Percentiles rank a stretch among this genome's conserved stretches.
Conservation (phyloP, 345 rosid genomes). For the Isatis tinctoria region DNA sequence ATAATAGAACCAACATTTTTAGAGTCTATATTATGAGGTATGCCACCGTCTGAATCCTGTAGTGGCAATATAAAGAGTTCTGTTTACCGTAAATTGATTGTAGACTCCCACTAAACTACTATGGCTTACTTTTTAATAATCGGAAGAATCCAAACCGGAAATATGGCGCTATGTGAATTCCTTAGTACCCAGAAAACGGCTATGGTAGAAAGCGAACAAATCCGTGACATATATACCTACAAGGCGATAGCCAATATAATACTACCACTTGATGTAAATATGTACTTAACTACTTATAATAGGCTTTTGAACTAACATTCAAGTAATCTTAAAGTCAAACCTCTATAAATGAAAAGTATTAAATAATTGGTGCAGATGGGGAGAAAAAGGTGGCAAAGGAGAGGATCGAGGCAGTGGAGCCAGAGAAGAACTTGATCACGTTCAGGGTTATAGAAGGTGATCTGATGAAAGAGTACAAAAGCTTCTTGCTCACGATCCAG, state of each 20-base stretch:
- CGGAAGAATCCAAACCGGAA: not conserved
- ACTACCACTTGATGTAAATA: not conserved
- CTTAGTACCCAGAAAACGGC: not conserved
- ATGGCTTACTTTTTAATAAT: not conserved
- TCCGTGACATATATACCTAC: not conserved
- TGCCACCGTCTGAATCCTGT: not conserved
- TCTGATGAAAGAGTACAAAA: constrained; percentile 12
- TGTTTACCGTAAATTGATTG: not conserved
- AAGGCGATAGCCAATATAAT: not conserved
- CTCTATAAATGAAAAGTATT: not conserved
- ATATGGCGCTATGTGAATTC: not conserved
- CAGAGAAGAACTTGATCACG: constrained; percentile 11
- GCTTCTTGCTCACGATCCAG: not conserved
- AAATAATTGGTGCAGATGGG: constrained; percentile 9
- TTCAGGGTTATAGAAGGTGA: constrained; percentile 12
- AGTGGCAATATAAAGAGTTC: not conserved
- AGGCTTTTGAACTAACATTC: not conserved
- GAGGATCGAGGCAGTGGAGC: constrained; percentile 4
- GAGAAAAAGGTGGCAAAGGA: constrained; percentile 8
- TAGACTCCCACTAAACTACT: not conserved
- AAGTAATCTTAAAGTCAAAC: not conserved
- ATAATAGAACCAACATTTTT: not conserved
- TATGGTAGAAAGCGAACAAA: not conserved
- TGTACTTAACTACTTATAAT: not conserved
- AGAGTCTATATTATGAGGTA: not conserved